phyloP scores from a whole-genome alignment of 768 basidiomycete species.

The Ephemerocybe angulata region DNA sequence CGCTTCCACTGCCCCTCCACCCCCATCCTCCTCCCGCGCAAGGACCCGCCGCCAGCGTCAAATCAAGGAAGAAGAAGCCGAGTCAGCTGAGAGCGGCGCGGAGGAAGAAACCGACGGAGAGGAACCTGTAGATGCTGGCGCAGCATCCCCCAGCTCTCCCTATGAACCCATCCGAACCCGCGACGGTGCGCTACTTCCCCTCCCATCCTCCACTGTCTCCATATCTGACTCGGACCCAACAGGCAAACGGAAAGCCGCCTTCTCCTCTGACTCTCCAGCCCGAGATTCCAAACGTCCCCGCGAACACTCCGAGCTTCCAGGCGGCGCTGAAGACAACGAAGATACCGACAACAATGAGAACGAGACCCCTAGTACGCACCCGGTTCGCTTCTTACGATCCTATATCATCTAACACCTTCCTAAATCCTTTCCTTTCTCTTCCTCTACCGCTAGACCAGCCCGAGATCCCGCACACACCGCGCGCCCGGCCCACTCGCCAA shows the following conservation, averaged over 20 bases:
- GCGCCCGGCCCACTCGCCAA: conserved; percentile 31
- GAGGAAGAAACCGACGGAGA: conserved; percentile 27
- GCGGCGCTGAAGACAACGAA: too few relatives aligned
- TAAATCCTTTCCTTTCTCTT: too few relatives aligned
- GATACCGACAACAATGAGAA: too few relatives aligned
- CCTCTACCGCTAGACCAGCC: too few relatives aligned
- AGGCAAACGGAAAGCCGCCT: conserved; percentile 68
- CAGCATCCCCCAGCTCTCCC: conserved; percentile 30
- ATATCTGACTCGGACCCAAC: neutral
- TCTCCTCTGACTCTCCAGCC: conserved; percentile 41
- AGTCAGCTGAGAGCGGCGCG: conserved; percentile 21
- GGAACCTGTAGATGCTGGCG: conserved; percentile 24
- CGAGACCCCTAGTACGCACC: conserved; percentile 41
- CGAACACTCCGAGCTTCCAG: conserved; percentile 66
- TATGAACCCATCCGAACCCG: conserved; percentile 24
- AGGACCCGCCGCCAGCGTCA: conserved; percentile 29
- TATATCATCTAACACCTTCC: conserved; percentile 3
- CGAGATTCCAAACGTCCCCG: conserved; percentile 54
- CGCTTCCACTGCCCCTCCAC: conserved; percentile 31
- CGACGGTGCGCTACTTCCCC: conserved; percentile 23
- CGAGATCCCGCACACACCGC: conserved; percentile 32
- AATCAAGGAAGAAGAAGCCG: conserved; percentile 22
- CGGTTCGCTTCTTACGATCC: conserved; percentile 8
- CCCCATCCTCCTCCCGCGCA: conserved; percentile 24
- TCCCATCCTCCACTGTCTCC: neutral